Base-by-base conservation (phyloP, 2,329 filamentous ascomycete genomes). In the Colletotrichum sp. region DNA sequence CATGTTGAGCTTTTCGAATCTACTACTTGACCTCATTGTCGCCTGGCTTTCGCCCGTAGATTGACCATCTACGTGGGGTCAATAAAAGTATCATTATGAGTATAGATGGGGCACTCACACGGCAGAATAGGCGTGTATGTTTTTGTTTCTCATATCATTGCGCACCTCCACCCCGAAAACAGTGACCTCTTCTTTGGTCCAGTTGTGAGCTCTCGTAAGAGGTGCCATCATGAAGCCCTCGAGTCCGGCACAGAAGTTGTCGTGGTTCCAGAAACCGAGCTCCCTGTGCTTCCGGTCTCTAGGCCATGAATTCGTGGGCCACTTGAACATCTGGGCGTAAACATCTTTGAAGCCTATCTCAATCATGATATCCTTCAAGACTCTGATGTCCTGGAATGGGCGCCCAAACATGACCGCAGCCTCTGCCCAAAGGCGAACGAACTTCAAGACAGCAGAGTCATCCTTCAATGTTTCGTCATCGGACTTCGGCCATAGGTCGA, bases 331-430 rank as follows among this genome's bases (percentile, higher is more conserved):
- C 3, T 85, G 82, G 79, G 90, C 87, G 0, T 82, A 82, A 0
- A 92, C 86, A 66, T 91, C 86, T 68, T 86, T 82, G 77, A 92
- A 92, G 1, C 91, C 91, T 0, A 86, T 88, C 18, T 88, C 87
- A 10, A 82, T 80, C 80, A 92, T 84, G 64, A 86, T 84, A 48
- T 84, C 81, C 71, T 81, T 82, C 43, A 84, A 82, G 0, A 71
- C 43, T 1, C 78, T 77, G 2, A 79, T 80, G 32, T 82, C 83
- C 5, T 81, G 78, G 3, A 81, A 78, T 1, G 74, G 70, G 1
- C 84, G 80, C 1, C 82, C 81, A 12, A 85, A 76, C 5, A 79
- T 79, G 2, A 52, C 71, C 0, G 82, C 81, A 2, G 83, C 80
- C 55, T 85, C 78, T 0, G 83, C 73, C 69, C 85, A 81, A 1